These are phyloP conservation scores for Amaranthus palmeri DNA, from an alignment of 148 eudicot genomes.

Conservation along the genomic window DNA sequence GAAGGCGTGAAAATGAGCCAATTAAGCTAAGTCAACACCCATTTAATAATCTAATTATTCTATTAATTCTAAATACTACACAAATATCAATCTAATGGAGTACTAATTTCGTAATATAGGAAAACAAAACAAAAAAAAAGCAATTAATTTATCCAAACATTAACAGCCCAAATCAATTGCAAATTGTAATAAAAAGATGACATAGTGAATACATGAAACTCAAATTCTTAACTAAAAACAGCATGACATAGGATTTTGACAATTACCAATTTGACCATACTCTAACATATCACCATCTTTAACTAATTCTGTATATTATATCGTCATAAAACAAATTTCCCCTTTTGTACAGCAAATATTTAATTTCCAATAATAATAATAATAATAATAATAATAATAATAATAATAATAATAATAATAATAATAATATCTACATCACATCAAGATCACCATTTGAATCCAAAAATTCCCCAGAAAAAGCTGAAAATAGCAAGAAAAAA, in stretches of 20 bases:
- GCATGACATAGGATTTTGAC: neutral
- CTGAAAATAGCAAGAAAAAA: neutral
- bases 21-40: neutral
- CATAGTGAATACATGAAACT: too few species aligned
- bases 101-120: neutral
- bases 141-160: neutral
- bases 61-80: neutral
- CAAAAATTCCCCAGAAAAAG: neutral
- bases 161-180: conserved; percentile 6
- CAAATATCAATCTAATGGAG: neutral
- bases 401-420: conserved; percentile 7
- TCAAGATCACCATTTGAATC: neutral
- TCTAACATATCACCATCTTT: neutral
- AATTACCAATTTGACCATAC: neutral
- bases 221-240: neutral
- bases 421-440: neutral
- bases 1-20: neutral
- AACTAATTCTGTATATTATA: neutral
- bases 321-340: neutral
- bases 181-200: neutral
- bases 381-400: conserved; percentile 1
- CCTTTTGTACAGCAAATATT: neutral
- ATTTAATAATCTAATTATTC: neutral
- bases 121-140: neutral
- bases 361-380: neutral